phyloP scores from a whole-genome alignment of 2,329 filamentous ascomycete genomes.

The Phaeophleospora eucalypticola region DNA sequence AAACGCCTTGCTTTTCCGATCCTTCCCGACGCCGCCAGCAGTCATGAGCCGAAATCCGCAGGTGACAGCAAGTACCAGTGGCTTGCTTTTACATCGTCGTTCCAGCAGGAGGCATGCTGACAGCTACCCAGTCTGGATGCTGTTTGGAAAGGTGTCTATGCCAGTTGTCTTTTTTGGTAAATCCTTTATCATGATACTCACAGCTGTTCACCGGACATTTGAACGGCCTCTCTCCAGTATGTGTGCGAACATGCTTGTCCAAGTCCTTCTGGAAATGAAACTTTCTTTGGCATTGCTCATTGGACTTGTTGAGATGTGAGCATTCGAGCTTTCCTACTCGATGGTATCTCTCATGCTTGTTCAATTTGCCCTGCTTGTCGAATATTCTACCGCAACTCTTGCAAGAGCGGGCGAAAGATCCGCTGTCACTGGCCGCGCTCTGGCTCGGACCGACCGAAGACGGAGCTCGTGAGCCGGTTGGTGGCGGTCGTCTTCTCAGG shows the following conservation, averaged over 20 bases:
- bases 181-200: neutral
- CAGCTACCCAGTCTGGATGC: neutral
- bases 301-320: neutral
- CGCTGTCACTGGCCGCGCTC: neutral
- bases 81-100: neutral
- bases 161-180: neutral
- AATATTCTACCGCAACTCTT: neutral
- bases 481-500: no score
- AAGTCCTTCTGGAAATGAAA: slow-evolving; percentile 5
- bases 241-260: neutral
- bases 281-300: neutral
- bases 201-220: neutral
- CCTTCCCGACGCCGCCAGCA: neutral
- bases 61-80: neutral
- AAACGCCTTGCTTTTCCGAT: neutral
- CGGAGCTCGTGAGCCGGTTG: no score
- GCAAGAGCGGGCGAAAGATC: neutral
- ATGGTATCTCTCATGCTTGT: slow-evolving; percentile 3
- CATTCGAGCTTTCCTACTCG: neutral
- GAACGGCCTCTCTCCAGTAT: neutral
- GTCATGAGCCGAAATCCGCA: neutral
- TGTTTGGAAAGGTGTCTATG: neutral
- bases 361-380: neutral
- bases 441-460: neutral
- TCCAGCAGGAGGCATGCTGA: neutral